phyloP scores from a whole-genome alignment of 1,139 yeast genomes.

The Debaryomyces psychrophilus region DNA sequence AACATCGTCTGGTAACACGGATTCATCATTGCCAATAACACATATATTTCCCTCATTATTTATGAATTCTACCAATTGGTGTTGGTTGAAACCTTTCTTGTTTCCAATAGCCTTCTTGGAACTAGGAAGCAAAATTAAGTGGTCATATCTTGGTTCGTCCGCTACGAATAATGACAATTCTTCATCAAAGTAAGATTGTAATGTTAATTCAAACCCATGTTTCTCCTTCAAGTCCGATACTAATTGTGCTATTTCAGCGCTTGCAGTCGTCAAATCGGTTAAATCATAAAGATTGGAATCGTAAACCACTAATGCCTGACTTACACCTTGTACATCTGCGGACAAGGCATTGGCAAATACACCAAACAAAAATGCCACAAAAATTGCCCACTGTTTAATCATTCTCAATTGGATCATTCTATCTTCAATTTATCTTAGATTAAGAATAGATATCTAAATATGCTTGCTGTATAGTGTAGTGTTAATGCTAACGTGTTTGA shows the following conservation, averaged over 20 bases:
- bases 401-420: slow-evolving; percentile 7
- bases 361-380: slow-evolving; percentile 14
- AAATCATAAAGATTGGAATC: slow-evolving; percentile 33
- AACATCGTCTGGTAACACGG: slow-evolving; percentile 64
- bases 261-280: slow-evolving; percentile 18
- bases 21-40: slow-evolving; percentile 51
- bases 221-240: slow-evolving; percentile 26
- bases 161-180: slow-evolving; percentile 30
- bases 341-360: slow-evolving; percentile 13
- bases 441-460: slow-evolving; percentile 4
- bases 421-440: not conserved
- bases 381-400: slow-evolving; percentile 6
- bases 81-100: slow-evolving; percentile 36
- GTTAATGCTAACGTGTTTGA: slow-evolving; percentile 9
- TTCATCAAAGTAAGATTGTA: slow-evolving; percentile 31
- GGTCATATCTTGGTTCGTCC: slow-evolving; percentile 31
- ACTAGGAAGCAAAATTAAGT: slow-evolving; percentile 44
- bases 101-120: slow-evolving; percentile 37
- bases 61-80: slow-evolving; percentile 50
- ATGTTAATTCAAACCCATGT: slow-evolving; percentile 25
- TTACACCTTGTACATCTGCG: slow-evolving; percentile 13
- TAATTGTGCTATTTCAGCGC: slow-evolving; percentile 25
- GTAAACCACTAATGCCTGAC: slow-evolving; percentile 34
- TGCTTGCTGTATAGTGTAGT: not conserved
- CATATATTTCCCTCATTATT: slow-evolving; percentile 74